Conservation (phyloP, 2,329 filamentous ascomycete species). For the Fusarium pseudonygamai region DNA sequence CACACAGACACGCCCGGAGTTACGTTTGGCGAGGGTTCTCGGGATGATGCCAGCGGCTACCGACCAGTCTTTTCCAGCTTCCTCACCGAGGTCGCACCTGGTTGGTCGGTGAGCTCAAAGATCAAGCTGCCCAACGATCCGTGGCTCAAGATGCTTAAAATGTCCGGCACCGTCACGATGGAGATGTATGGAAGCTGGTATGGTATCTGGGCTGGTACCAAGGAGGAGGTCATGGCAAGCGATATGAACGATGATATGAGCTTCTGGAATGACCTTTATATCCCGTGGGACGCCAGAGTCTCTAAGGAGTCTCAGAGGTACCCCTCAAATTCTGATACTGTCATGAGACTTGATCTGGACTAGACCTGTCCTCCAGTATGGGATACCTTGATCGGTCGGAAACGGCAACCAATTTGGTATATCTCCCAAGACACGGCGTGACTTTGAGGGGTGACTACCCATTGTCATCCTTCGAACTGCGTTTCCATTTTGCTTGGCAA, state of each 20-base stretch:
- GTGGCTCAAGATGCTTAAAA: not conserved
- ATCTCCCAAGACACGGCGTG: accelerated
- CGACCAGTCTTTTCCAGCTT: not conserved
- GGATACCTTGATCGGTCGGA: not conserved
- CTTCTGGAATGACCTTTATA: not conserved
- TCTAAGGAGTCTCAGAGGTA: no score
- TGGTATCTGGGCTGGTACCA: not conserved
- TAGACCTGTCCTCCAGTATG: not conserved
- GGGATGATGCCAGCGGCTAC: not conserved
- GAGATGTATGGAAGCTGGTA: not conserved
- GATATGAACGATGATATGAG: no score
- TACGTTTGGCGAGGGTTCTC: not conserved
- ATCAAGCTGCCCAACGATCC: not conserved
- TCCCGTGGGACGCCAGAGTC: not conserved
- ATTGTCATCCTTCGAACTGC: accelerated
- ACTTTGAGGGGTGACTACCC: not conserved
- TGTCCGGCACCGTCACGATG: not conserved
- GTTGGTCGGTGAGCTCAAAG: not conserved
- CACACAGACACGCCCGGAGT: not conserved
- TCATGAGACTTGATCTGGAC: not conserved
- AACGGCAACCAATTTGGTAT: no score
- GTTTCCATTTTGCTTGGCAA: not conserved
- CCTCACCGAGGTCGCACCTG: not conserved
- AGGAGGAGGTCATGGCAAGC: not conserved
- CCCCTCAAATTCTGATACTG: no score